A percentile compares a stretch with the other conserved stretches of the same genome.
phyloP scores from a whole-genome alignment of 2,329 filamentous ascomycete genomes.

The Pseudovirgaria hyperparasitica region DNA sequence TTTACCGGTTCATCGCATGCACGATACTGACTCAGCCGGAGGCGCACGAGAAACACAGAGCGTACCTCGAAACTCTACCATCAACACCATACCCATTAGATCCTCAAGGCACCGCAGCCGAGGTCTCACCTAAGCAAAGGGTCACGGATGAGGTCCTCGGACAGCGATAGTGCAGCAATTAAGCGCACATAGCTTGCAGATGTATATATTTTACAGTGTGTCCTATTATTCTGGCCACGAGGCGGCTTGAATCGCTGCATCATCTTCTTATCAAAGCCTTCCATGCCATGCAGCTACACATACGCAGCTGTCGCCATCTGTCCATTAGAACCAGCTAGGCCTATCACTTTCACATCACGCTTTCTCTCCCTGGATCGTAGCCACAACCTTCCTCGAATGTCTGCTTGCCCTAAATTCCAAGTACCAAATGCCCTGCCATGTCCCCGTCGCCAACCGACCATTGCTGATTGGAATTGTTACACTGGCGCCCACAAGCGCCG shows the following conservation, averaged over 20 bases:
- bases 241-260: too few relatives aligned
- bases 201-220: too few relatives aligned
- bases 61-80: conserved; percentile 71
- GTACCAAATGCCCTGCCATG: conserved; percentile 91
- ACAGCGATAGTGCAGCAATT: conserved; percentile 38
- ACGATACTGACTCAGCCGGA: conserved; percentile 1
- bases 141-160: conserved; percentile 46
- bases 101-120: conserved; percentile 44
- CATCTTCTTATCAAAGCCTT: too few relatives aligned
- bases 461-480: conserved; percentile 85
- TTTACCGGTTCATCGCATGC: conserved; percentile 12
- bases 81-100: conserved; percentile 69
- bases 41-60: conserved; percentile 83
- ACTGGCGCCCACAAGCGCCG: conserved; percentile 74
- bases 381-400: conserved; percentile 72
- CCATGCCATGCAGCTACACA: too few relatives aligned
- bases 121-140: conserved; percentile 45
- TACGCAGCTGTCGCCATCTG: too few relatives aligned
- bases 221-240: too few relatives aligned
- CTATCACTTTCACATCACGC: too few relatives aligned
- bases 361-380: conserved; percentile 86
- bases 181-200: conserved; percentile 1
- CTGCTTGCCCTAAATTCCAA: conserved; percentile 70
- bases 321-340: too few relatives aligned
- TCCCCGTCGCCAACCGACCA: conserved; percentile 58